A percentile compares a stretch with the other conserved stretches of the same genome.
phyloP scores from a whole-genome alignment of 1,284 basidiomycete species.

The Blastosporella zonata region DNA sequence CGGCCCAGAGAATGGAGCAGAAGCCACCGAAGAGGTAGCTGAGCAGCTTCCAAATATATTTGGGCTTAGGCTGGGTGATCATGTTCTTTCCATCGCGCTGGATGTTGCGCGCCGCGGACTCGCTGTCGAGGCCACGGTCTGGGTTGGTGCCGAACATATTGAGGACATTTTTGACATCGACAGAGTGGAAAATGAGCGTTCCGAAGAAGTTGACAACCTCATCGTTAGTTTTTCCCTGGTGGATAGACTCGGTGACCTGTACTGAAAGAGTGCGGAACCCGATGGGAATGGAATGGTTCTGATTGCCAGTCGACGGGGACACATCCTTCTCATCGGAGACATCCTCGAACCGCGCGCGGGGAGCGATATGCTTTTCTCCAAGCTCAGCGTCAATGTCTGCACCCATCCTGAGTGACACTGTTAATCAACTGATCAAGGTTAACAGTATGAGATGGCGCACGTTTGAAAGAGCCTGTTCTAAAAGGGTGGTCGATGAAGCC shows the following conservation, averaged over 20 bases:
- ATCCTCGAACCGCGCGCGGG: neutral
- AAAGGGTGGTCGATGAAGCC: neutral
- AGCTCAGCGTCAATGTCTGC: neutral
- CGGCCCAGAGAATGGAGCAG: slow-evolving; percentile 21
- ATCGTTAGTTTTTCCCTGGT: slow-evolving; percentile 12
- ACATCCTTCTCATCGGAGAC: neutral
- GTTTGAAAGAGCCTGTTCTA: neutral
- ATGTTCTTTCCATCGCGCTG: slow-evolving; percentile 20
- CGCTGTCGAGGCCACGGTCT: slow-evolving; percentile 15
- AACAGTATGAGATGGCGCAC: neutral
- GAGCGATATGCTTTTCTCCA: neutral
- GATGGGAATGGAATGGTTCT: slow-evolving; percentile 18
- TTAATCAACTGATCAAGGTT: neutral
- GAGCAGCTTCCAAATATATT: slow-evolving; percentile 17
- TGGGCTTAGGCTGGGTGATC: slow-evolving; percentile 14
- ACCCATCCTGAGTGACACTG: neutral
- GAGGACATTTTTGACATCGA: slow-evolving; percentile 14
- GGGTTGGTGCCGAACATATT: slow-evolving; percentile 13
- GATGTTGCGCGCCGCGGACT: slow-evolving; percentile 15
- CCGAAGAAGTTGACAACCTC: slow-evolving; percentile 19
- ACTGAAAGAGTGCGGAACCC: slow-evolving; percentile 21
- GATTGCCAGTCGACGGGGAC: neutral
- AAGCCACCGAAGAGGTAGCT: slow-evolving; percentile 20
- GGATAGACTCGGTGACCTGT: slow-evolving; percentile 19
- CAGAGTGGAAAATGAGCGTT: slow-evolving; percentile 15